phyloP scores from a whole-genome alignment of 164 flowering plant genomes.

The Vitis riparia region DNA sequence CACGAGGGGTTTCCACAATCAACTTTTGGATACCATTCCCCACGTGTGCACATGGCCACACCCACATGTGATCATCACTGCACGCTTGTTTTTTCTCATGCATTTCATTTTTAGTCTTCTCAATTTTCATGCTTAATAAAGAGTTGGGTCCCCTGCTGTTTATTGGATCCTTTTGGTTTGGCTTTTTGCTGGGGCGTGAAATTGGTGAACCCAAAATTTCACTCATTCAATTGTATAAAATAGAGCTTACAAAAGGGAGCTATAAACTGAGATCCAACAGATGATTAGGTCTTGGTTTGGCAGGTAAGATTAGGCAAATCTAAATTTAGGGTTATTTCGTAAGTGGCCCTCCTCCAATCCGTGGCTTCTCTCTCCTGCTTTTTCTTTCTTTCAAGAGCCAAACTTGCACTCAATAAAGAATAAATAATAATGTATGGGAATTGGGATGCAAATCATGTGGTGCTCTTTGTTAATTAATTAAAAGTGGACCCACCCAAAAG shows the following conservation, averaged over 20 bases:
- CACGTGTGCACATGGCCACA: conserved; percentile 32
- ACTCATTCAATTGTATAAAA: too few relatives aligned
- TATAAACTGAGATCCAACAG: too few relatives aligned
- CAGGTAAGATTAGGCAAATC: conserved; percentile 29
- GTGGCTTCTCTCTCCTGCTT: too few relatives aligned
- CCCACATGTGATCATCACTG: neutral
- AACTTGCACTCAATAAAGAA: neutral
- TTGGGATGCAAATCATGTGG: conserved; percentile 40
- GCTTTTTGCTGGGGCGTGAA: neutral
- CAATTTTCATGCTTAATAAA: too few relatives aligned
- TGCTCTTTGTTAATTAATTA: conserved; percentile 3
- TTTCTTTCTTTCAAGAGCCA: neutral
- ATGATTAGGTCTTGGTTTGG: conserved; percentile 10
- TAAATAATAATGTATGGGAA: conserved; percentile 14
- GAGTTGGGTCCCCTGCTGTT: too few relatives aligned
- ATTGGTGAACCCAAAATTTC: too few relatives aligned
- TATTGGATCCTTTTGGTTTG: neutral
- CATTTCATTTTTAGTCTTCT: too few relatives aligned
- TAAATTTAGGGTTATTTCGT: neutral
- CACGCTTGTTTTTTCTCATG: too few relatives aligned
- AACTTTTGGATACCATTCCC: neutral
- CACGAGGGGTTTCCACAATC: too few relatives aligned
- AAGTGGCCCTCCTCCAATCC: neutral
- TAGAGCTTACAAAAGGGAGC: too few relatives aligned
- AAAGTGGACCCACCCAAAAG: neutral